Evolutionary conservation across 495 filamentous ascomycete genomes (phyloP).

Genomic region (Xylaria longipes): DNA sequence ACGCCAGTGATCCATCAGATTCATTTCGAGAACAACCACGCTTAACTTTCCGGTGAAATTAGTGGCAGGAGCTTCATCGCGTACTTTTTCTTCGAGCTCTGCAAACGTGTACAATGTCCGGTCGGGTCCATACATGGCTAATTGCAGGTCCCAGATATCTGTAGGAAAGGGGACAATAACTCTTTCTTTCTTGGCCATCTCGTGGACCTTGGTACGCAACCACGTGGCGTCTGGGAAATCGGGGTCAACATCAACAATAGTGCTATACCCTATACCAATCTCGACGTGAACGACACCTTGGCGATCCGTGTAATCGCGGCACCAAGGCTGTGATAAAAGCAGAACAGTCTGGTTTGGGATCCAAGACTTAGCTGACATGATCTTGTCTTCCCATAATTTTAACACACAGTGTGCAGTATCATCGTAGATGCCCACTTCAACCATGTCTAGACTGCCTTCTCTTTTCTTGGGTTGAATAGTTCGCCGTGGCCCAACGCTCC

Average conservation of each 20-base stretch:
- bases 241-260: conserved; percentile 65
- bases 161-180: conserved; percentile 60
- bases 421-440: conserved; percentile 65
- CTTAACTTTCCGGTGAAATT: conserved; percentile 66
- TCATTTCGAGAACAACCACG: conserved; percentile 61
- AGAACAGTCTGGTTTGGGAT: conserved; percentile 60
- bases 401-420: conserved; percentile 61
- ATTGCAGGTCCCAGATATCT: conserved; percentile 58
- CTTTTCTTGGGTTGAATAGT: conserved; percentile 57
- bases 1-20: conserved; percentile 52
- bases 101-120: conserved; percentile 63
- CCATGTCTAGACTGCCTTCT: conserved; percentile 45
- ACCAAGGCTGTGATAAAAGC: conserved; percentile 60
- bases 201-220: conserved; percentile 58
- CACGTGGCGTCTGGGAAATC: conserved; percentile 62
- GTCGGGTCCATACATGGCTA: conserved; percentile 48
- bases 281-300: conserved; percentile 33
- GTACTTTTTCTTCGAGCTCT: conserved; percentile 65
- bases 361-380: conserved; percentile 58
- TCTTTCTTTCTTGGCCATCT: conserved; percentile 59
- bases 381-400: conserved; percentile 60
- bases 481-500: conserved; percentile 60
- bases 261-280: conserved; percentile 53
- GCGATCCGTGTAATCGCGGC: conserved; percentile 35
- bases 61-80: conserved; percentile 38